Percentiles rank a stretch among this genome's conserved stretches.
Evolutionary conservation across 768 basidiomycete genomes (phyloP).

Genomic region (Naganishia kalamii): DNA sequence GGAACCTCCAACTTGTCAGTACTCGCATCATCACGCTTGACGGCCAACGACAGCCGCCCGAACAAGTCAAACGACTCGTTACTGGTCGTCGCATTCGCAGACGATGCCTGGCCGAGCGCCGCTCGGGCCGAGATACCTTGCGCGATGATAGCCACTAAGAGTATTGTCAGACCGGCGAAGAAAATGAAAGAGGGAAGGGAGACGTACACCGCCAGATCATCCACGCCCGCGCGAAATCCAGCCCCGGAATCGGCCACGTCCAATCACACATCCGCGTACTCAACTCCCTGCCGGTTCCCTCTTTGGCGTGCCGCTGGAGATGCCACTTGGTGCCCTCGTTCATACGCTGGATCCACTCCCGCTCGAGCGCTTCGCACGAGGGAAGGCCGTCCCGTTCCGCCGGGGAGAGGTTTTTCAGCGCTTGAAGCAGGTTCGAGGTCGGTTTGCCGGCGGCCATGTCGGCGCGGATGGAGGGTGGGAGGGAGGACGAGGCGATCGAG

Average conservation of each 20-base stretch:
- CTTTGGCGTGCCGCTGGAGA: neutral
- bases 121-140: slow-evolving; percentile 86
- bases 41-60: slow-evolving; percentile 59
- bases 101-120: slow-evolving; percentile 80
- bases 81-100: slow-evolving; percentile 61
- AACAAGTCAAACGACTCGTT: slow-evolving; percentile 49
- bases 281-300: neutral
- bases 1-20: neutral
- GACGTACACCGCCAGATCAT: slow-evolving; percentile 68
- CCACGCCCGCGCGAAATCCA: slow-evolving; percentile 78
- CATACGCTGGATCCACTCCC: slow-evolving; percentile 2
- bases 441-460: neutral
- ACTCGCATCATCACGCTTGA: slow-evolving; percentile 39
- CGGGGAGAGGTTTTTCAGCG: slow-evolving; percentile 2
- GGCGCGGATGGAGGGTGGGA: neutral
- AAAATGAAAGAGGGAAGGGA: neutral
- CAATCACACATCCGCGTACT: slow-evolving; percentile 39
- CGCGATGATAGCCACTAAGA: slow-evolving; percentile 59
- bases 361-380: neutral
- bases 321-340: neutral
- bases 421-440: slow-evolving; percentile 9
- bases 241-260: slow-evolving; percentile 68
- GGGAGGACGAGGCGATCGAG: slow-evolving; percentile 7
- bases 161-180: slow-evolving; percentile 42
- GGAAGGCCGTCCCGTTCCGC: neutral